Conservation (phyloP, 1,284 basidiomycete genomes). For the Moesziomyces parantarcticus region DNA sequence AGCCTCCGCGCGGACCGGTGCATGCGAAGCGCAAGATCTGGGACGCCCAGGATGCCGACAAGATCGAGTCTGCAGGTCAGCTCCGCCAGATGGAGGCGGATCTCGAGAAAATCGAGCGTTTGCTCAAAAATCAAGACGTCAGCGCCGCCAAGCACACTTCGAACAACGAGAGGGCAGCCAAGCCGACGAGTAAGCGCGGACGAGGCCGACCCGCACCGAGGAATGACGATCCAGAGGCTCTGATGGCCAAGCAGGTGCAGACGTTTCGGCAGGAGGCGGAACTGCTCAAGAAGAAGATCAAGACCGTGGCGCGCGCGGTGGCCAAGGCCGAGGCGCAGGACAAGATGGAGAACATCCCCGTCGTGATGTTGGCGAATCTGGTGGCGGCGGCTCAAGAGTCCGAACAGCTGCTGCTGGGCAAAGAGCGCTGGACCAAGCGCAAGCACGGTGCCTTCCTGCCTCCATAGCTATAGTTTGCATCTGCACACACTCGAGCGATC, state of each 20-base stretch:
- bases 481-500: too few species aligned
- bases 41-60: slow-evolving; percentile 47
- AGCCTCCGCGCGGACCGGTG: slow-evolving; percentile 42
- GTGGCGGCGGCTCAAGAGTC: slow-evolving; percentile 32
- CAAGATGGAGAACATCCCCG: slow-evolving; percentile 14
- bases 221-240: background rate
- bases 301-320: slow-evolving; percentile 4
- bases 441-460: slow-evolving; percentile 27
- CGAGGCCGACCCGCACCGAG: background rate
- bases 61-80: slow-evolving; percentile 17
- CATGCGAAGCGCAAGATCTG: slow-evolving; percentile 15
- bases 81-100: slow-evolving; percentile 30
- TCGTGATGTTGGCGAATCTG: slow-evolving; percentile 23
- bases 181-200: background rate
- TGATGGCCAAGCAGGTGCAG: slow-evolving; percentile 14
- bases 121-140: slow-evolving; percentile 12
- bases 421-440: slow-evolving; percentile 23
- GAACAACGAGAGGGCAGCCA: background rate
- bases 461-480: slow-evolving; percentile 5
- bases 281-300: slow-evolving; percentile 26
- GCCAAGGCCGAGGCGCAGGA: slow-evolving; percentile 4
- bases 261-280: slow-evolving; percentile 22
- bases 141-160: background rate
- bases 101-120: slow-evolving; percentile 10
- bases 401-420: slow-evolving; percentile 32